These are phyloP conservation scores for Plasmodium gaboni DNA, from an alignment of 169 alveolate species.

Conservation along the genomic window DNA sequence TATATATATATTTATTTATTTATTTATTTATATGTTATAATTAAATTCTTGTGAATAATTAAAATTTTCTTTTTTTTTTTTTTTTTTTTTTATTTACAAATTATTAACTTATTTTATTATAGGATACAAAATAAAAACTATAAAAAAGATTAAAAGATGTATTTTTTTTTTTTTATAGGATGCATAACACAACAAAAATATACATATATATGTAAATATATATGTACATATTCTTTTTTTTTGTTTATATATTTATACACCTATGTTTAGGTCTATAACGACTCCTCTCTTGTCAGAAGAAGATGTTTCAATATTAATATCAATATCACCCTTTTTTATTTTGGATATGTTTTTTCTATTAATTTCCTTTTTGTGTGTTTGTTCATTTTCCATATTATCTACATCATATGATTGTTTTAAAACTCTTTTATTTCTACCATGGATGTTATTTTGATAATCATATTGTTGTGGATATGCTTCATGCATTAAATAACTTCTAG, in stretches of 20 bases:
- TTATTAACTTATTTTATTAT: no score
- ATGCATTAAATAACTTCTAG: slow-evolving; percentile 15
- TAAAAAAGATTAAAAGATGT: no score
- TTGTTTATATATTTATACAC: slow-evolving; percentile 22
- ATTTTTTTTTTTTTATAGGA: no score
- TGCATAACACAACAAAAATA: no score
- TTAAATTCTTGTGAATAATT: no score
- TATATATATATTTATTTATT: no score
- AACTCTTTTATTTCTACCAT: slow-evolving; percentile 8
- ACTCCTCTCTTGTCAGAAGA: slow-evolving; percentile 53
- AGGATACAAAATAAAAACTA: no score
- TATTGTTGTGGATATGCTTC: slow-evolving; percentile 18
- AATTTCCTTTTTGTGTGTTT: slow-evolving; percentile 29
- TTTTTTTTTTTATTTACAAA: no score
- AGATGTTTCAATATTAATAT: slow-evolving; percentile 74
- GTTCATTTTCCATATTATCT: slow-evolving; percentile 5
- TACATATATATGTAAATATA: no score
- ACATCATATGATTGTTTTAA: slow-evolving; percentile 3
- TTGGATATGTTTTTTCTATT: slow-evolving; percentile 53
- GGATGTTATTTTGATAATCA: background rate
- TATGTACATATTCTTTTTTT: no score
- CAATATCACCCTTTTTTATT: slow-evolving; percentile 70
- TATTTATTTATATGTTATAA: no score
- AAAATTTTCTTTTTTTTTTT: no score
- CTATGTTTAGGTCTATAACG: slow-evolving; percentile 59